Evolutionary conservation across 2,329 filamentous ascomycete genomes (phyloP).

Genomic region (Colletotrichum falcatum): DNA sequence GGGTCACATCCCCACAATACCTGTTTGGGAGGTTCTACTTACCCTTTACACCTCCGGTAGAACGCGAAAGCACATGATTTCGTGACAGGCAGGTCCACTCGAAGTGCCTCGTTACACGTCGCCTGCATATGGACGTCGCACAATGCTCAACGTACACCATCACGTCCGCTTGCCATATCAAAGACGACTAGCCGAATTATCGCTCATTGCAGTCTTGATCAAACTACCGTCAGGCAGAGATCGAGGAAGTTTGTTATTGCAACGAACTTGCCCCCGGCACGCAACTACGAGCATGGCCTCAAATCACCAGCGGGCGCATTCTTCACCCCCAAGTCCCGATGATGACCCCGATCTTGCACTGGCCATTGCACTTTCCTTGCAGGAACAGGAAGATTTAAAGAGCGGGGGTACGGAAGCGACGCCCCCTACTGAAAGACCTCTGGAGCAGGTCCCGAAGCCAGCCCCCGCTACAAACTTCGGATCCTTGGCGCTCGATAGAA

Average conservation of each 20-base stretch:
- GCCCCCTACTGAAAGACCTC: background rate
- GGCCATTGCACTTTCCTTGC: constrained; percentile 71
- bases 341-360: constrained; percentile 70
- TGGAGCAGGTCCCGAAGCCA: background rate
- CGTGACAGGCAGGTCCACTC: constrained; percentile 37
- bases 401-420: background rate
- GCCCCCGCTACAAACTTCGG: constrained; percentile 46
- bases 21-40: too few species aligned
- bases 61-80: constrained; percentile 45
- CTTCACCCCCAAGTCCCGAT: constrained; percentile 47
- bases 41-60: too few species aligned
- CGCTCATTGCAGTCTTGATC: too few species aligned
- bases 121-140: constrained; percentile 9
- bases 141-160: background rate
- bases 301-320: background rate
- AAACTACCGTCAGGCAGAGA: background rate
- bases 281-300: constrained; percentile 12
- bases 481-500: constrained; percentile 74
- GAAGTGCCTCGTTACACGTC: constrained; percentile 5
- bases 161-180: background rate
- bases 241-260: too few species aligned
- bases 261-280: background rate
- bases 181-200: background rate
- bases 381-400: constrained; percentile 43
- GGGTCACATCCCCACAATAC: too few species aligned